Percentiles rank a stretch among this genome's conserved stretches.
phyloP scores from a whole-genome alignment of 176 grass and related monocot species.

The Poa pratensis region DNA sequence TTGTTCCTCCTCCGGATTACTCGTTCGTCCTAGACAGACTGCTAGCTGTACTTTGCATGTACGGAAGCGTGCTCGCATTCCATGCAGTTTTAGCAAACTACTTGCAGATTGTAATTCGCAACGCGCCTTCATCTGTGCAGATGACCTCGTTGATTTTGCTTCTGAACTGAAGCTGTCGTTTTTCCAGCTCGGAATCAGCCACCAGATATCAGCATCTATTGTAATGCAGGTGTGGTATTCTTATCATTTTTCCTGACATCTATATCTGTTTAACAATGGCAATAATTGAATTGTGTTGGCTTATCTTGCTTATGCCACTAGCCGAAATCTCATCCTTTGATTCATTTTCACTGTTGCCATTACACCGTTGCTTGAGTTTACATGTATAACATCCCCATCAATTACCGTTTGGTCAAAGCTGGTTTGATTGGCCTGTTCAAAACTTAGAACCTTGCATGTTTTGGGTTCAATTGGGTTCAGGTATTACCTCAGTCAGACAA shows the following conservation, averaged over 20 bases:
- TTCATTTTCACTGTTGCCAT: not conserved
- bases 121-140: conserved; percentile 49
- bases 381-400: not conserved
- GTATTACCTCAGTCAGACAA: not conserved
- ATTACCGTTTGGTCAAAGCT: not conserved
- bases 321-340: not conserved
- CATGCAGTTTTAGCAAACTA: not conserved
- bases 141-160: conserved; percentile 80
- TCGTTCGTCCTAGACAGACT: not conserved
- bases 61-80: not conserved
- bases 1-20: not conserved
- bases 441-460: not conserved
- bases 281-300: not conserved
- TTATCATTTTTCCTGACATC: not conserved
- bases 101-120: not conserved
- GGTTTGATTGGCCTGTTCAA: not conserved
- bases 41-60: not conserved
- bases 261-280: not conserved
- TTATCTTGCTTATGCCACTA: not conserved
- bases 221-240: conserved; percentile 80
- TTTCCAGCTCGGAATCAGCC: conserved; percentile 97
- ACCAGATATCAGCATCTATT: conserved; percentile 91
- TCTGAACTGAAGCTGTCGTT: conserved; percentile 90
- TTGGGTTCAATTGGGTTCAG: not conserved
- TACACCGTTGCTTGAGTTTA: conserved; percentile 12